Evolutionary conservation across 352 stramenopile genomes (phyloP).

Genomic region (Phytophthora aleatoria): DNA sequence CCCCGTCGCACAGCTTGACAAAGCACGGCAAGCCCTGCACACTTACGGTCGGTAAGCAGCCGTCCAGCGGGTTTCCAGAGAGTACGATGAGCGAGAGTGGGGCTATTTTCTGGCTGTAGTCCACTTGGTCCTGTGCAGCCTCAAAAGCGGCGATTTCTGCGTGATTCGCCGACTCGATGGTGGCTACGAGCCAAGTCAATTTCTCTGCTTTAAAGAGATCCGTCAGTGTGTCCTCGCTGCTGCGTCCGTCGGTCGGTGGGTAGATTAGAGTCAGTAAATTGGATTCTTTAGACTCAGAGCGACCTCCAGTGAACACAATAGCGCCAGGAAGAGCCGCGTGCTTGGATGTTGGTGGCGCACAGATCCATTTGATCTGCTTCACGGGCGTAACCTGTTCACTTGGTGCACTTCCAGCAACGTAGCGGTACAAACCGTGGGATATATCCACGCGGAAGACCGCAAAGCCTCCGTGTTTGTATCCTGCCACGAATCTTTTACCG

Average conservation of each 20-base stretch:
- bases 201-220: conserved; percentile 64
- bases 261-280: conserved; percentile 54
- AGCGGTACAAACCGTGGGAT: conserved; percentile 45
- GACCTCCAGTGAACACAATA: conserved; percentile 54
- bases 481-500: conserved; percentile 76
- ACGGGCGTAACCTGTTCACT: conserved; percentile 29
- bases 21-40: conserved; percentile 73
- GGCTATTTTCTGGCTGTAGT: conserved; percentile 50
- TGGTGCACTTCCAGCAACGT: neutral
- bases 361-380: conserved; percentile 66
- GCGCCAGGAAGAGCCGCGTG: conserved; percentile 54
- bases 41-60: conserved; percentile 60
- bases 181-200: conserved; percentile 54
- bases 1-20: conserved; percentile 50
- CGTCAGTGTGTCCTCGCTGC: conserved; percentile 53
- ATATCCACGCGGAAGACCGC: conserved; percentile 69
- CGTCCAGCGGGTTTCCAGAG: conserved; percentile 76
- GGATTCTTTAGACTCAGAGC: conserved; percentile 15
- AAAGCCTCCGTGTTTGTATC: conserved; percentile 69
- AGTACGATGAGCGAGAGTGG: conserved; percentile 71
- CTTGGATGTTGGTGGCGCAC: conserved; percentile 57
- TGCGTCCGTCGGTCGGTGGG: conserved; percentile 34
- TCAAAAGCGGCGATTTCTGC: conserved; percentile 59
- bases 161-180: conserved; percentile 51
- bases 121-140: conserved; percentile 57